Evolutionary conservation across 169 alveolate species (phyloP).

Genomic region (Eimeria praecox): DNA sequence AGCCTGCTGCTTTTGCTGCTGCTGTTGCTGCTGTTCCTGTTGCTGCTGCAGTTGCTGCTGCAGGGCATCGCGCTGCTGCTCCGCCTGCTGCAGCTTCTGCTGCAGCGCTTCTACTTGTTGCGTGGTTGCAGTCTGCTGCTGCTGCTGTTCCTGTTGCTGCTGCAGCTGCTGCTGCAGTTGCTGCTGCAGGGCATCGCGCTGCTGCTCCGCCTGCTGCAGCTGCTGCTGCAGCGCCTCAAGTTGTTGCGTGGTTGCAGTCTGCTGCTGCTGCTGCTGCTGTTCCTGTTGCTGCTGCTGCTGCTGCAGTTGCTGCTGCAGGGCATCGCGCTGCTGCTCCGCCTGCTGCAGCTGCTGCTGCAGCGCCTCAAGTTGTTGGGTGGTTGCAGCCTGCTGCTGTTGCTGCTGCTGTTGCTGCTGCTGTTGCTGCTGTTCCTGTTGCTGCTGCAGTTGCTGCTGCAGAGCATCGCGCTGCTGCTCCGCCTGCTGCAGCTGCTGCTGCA

Average conservation of each 20-base stretch:
- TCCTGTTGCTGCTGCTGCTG: not conserved
- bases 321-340: not conserved
- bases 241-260: not conserved
- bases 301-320: not conserved
- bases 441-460: not conserved
- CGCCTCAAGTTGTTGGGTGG: no score
- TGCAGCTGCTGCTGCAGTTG: not conserved
- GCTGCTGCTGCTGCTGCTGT: slow-evolving; percentile 49
- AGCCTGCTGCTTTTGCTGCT: slow-evolving; percentile 6
- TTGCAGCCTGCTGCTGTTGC: slow-evolving; percentile 64
- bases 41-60: not conserved
- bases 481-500: not conserved
- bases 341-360: not conserved
- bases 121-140: not conserved
- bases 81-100: slow-evolving; percentile 5
- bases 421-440: slow-evolving; percentile 31
- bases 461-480: not conserved
- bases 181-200: not conserved
- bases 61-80: not conserved
- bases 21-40: not conserved
- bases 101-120: not conserved
- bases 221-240: slow-evolving; percentile 14
- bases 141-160: not conserved
- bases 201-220: slow-evolving; percentile 12
- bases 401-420: not conserved